Evolutionary conservation across 2,329 filamentous ascomycete genomes (phyloP), one percentile per base, ranked within the genome.

Genomic region (Trichoderma sp.): DNA sequence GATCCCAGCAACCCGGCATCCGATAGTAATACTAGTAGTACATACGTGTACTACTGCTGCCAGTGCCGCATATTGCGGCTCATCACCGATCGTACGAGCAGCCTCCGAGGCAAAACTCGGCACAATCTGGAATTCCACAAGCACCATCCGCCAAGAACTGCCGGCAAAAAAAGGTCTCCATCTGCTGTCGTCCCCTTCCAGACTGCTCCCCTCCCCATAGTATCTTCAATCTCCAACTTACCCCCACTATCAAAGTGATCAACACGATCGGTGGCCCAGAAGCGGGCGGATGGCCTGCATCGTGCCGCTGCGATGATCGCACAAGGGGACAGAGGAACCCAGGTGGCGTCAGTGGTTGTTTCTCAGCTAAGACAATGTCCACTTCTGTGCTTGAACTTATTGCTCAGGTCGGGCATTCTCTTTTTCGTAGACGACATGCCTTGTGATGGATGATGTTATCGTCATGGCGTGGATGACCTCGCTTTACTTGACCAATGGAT

Each of bases 211-310:
- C 21, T 24, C 21, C 21, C 58, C 48, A 62, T 62, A 34, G 9
- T 34, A 39, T 39, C 26, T 62, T 52, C 48, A 62, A 14, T 12
- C 12, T 14, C 10, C 10, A 34, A 34, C 5, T 39, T 1, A 39
- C 44, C 58, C 58, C 47, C 48, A 52, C 58, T 62, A 45, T 62
- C 58, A 52, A 62, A 62, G 48, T 54, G 58, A 62, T 62, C 58
- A 62, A 52, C 58, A 62, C 15, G 58, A 62, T 62, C 58, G 48
- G 58, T 34, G 48, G 58, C 58, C 48, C 58, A 52, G 48, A 62
- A 62, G 58, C 52, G 34, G 34, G 34, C 12, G 34, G 58, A 54
- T 62, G 48, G 26, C 58, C 58, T 62, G 58, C 58, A 62, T 30
- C 24, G 28, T 62, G 39, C 58, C 58, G 56, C 28, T 48, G 34